A percentile compares a stretch with the other conserved stretches of the same genome.
These are phyloP conservation scores for Canna indica DNA, from an alignment of 176 grass and related monocot genomes.

Conservation along the genomic window DNA sequence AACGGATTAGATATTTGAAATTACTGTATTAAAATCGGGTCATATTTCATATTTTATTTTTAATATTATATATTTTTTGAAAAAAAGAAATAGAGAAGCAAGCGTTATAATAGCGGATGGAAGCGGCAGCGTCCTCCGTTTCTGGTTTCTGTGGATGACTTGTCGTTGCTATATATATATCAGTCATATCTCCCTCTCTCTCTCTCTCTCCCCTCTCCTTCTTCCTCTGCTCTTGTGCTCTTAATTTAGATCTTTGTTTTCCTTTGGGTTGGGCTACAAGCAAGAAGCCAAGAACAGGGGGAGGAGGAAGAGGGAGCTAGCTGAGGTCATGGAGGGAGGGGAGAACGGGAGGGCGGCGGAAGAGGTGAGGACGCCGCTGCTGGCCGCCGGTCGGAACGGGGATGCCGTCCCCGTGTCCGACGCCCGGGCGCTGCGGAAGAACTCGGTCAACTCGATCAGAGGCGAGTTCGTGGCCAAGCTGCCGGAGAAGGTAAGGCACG, in stretches of 20 bases:
- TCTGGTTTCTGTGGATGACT: no score
- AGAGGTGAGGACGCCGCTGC: constrained; percentile 45
- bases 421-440: constrained; percentile 27
- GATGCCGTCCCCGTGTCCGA: neutral
- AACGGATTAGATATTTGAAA: no score
- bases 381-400: constrained; percentile 1
- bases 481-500: constrained; percentile 66
- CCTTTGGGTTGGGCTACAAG: no score
- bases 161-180: no score
- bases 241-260: no score
- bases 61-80: no score
- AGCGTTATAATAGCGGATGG: no score
- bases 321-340: neutral
- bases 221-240: neutral
- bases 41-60: no score
- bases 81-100: no score
- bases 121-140: no score
- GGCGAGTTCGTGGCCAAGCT: constrained; percentile 56
- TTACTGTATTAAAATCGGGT: no score
- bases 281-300: no score
- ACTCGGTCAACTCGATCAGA: constrained; percentile 56
- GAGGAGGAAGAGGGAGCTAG: neutral
- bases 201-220: neutral
- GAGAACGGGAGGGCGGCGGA: constrained; percentile 18
- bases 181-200: neutral